Base-by-base conservation (phyloP, 2,329 filamentous ascomycete species). In the Penicillium freii region DNA sequence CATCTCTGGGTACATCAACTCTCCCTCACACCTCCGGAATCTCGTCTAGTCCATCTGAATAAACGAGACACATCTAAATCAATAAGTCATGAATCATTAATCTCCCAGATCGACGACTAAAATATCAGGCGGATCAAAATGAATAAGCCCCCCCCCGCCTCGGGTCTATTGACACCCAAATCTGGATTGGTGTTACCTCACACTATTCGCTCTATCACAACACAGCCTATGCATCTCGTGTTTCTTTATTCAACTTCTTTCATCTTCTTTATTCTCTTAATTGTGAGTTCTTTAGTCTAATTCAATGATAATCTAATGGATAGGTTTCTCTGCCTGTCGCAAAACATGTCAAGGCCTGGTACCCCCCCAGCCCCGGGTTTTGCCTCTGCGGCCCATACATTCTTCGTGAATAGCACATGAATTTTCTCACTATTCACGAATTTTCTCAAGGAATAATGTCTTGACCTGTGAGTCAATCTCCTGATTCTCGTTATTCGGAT, bases 151-250 rank as follows among this genome's bases (percentile, higher is more conserved):
- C 36, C 58, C 23, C 11, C 29, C 8, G 17, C 25, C 11, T 15
- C n/a, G 31, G 59, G 44, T 61, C 66, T 69, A 67, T 70, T 69
- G 64, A 69, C 33, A 19, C 48, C 60, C 60, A 48, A 65, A 66
- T 60, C 40, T 56, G 62, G 62, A 55, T 56, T 57, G 53, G 54
- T 52, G 33, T 45, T 43, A 25, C 34, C 54, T 42, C 51, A 38
- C 31, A 21, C 54, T 44, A 56, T 56, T 56, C 53, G 53, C 39
- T 42, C 38, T 21, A 54, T 19, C 36, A 33, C 19, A 17, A 44
- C 29, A 21, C 13, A 27, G 11, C 7, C 5, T 21, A 29, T 40
- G 6, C 4, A 23, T 13, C 29, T 38, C 45, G 1, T 9, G 8
- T 47, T 53, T 53, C 43, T 53, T 53, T 56, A 46, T 56, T 56